phyloP scores from a whole-genome alignment of 257 asterid genomes.

The Ehretia macrophylla region DNA sequence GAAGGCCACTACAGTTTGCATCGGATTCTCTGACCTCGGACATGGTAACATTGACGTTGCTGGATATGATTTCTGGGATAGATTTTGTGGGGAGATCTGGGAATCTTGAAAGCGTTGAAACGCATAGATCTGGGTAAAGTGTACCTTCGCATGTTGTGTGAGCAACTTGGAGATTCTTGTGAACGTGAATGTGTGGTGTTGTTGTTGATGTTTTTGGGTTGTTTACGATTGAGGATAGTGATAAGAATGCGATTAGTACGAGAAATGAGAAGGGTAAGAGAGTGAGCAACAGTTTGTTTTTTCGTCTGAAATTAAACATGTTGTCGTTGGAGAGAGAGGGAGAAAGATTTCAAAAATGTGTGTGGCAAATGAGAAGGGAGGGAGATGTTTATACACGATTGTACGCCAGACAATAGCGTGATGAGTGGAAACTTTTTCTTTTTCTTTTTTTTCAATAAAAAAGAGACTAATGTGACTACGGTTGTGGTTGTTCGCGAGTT shows the following conservation, averaged over 20 bases:
- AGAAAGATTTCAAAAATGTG: not conserved
- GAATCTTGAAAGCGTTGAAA: slow-evolving; percentile 50
- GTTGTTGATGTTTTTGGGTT: slow-evolving; percentile 6
- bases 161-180: slow-evolving; percentile 47
- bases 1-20: slow-evolving; percentile 49
- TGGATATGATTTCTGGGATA: slow-evolving; percentile 61
- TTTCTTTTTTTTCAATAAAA: too few relatives aligned
- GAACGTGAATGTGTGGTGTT: slow-evolving; percentile 34
- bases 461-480: too few relatives aligned
- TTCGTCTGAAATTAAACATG: slow-evolving; percentile 20
- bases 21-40: slow-evolving; percentile 50
- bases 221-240: slow-evolving; percentile 18
- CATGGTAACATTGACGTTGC: slow-evolving; percentile 58
- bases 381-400: slow-evolving; percentile 8
- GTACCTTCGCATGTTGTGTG: slow-evolving; percentile 63
- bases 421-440: too few relatives aligned
- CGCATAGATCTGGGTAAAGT: slow-evolving; percentile 65
- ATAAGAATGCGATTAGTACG: slow-evolving; percentile 23
- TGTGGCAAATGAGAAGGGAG: not conserved
- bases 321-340: not conserved
- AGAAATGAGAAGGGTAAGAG: slow-evolving; percentile 29
- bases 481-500: too few relatives aligned
- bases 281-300: slow-evolving; percentile 25
- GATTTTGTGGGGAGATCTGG: slow-evolving; percentile 66
- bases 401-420: not conserved